Conservation (phyloP, 202 grass and related monocot species). For the Schoenoplectus triqueter region DNA sequence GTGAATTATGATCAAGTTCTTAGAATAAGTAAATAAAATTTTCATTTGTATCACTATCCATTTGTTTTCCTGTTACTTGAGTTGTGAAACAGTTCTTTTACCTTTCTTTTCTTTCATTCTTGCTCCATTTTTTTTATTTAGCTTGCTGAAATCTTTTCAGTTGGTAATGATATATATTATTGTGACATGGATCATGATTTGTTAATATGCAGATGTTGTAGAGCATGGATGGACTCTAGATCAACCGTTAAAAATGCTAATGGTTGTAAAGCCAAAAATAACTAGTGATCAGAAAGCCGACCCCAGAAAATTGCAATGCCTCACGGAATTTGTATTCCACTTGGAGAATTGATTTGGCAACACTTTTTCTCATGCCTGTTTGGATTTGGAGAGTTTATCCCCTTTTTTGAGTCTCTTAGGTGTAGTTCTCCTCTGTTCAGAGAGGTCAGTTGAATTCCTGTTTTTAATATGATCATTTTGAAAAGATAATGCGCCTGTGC, state of each 20-base stretch:
- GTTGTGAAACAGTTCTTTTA: too few species aligned
- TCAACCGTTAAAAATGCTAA: conserved; percentile 62
- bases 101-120: not conserved
- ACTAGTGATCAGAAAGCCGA: conserved; percentile 74
- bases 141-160: not conserved
- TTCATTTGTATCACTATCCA: not conserved
- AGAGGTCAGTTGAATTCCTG: not conserved
- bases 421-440: not conserved
- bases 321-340: conserved; percentile 97
- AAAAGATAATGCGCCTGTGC: not conserved
- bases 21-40: not conserved
- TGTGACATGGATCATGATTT: conserved; percentile 11
- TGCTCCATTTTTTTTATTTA: conserved; percentile 2
- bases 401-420: not conserved
- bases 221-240: conserved; percentile 84
- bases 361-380: not conserved
- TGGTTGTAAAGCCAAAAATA: conserved; percentile 59
- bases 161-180: conserved; percentile 1
- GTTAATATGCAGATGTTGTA: conserved; percentile 56
- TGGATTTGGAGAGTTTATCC: not conserved
- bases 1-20: not conserved
- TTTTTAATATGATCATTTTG: too few species aligned
- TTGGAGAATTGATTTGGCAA: conserved; percentile 71
- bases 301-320: conserved; percentile 79
- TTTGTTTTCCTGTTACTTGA: not conserved